Conservation (phyloP, 345 rosid species). For the Citrus trifoliata region DNA sequence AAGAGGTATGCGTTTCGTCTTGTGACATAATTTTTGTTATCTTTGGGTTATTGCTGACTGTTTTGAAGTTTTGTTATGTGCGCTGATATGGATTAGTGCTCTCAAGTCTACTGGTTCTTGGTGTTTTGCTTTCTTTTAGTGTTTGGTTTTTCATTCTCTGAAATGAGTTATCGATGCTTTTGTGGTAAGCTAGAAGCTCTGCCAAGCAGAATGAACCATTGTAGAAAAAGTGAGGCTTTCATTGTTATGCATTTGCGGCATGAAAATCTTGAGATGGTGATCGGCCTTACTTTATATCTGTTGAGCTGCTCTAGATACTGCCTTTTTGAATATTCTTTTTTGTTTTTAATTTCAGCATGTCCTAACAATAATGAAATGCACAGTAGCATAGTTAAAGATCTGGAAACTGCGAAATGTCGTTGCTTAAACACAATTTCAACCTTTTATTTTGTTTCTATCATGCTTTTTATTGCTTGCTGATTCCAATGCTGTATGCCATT, state of each 20-base stretch:
- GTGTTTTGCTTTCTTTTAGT: too few species aligned
- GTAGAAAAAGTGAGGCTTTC: neutral
- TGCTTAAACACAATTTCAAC: neutral
- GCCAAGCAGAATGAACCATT: neutral
- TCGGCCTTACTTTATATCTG: neutral
- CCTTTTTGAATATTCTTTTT: neutral
- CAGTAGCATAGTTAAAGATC: neutral
- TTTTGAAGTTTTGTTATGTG: neutral
- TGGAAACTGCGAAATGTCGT: neutral
- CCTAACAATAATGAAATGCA: neutral
- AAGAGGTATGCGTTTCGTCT: conserved; percentile 51
- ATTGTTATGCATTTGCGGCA: neutral
- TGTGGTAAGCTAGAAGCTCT: neutral
- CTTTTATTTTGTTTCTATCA: neutral
- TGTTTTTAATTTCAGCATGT: neutral
- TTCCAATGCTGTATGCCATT: neutral
- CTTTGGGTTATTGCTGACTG: neutral
- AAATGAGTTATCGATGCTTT: neutral
- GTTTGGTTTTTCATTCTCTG: too few species aligned
- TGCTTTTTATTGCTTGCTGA: neutral
- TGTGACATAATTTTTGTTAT: neutral
- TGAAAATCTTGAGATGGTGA: too few species aligned
- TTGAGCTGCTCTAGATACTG: neutral
- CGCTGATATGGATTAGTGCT: neutral
- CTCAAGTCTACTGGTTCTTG: neutral